These are phyloP conservation scores for Synchytrium microbalum DNA, from an alignment of 371 early-diverging fungal species.

Conservation along the genomic window DNA sequence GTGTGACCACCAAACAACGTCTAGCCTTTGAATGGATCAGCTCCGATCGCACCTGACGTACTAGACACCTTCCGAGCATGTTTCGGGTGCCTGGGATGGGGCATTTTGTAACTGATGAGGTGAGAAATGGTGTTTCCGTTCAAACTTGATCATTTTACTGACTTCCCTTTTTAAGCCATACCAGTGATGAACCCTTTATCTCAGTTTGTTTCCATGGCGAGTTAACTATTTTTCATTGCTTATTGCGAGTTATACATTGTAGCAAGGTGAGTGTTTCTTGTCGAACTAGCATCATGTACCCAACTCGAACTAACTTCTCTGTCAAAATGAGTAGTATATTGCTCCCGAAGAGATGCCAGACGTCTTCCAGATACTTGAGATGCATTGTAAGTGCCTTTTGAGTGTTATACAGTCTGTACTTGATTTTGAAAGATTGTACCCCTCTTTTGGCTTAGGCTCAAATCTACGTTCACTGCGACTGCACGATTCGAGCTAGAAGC, in stretches of 20 bases:
- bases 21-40: no score
- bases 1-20: not conserved
- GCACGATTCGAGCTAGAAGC: conserved; percentile 69
- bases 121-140: not conserved
- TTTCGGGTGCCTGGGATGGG: conserved; percentile 83
- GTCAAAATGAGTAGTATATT: conserved; percentile 83
- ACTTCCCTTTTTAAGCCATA: conserved; percentile 60
- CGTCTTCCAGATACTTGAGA: no score
- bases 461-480: conserved; percentile 84
- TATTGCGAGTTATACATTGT: no score
- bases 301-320: conserved; percentile 3
- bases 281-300: no score
- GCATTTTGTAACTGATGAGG: conserved; percentile 69
- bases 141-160: conserved; percentile 61
- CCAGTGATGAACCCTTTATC: conserved; percentile 79
- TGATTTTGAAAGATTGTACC: no score
- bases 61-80: conserved; percentile 77
- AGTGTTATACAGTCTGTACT: no score
- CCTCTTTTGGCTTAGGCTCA: no score
- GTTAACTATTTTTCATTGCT: no score
- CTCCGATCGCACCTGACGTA: conserved; percentile 80
- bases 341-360: conserved; percentile 90
- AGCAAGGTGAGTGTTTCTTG: no score
- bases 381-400: no score
- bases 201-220: no score